These are phyloP conservation scores for Galeopsis tetrahit DNA, from an alignment of 257 asterid species.

Conservation along the genomic window DNA sequence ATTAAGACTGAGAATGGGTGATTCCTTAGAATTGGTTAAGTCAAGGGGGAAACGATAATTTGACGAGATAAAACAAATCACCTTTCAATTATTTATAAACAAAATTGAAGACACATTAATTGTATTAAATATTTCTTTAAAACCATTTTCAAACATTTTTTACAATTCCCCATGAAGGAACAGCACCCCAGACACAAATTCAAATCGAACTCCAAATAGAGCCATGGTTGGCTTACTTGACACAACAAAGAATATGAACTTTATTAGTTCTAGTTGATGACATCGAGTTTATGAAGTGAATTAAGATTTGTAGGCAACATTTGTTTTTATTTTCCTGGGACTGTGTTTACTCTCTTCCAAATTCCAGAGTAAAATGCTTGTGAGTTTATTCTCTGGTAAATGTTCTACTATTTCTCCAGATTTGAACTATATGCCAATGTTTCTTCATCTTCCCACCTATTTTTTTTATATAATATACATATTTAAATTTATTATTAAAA, in stretches of 20 bases:
- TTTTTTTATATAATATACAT: background rate
- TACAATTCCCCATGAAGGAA: background rate
- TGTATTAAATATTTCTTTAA: background rate
- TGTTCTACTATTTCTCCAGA: background rate
- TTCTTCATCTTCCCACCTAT: background rate
- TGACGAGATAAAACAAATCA: background rate
- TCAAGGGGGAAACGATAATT: background rate
- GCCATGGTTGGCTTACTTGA: slow-evolving; percentile 1
- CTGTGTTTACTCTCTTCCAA: background rate
- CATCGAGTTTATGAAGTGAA: background rate
- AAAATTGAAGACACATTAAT: background rate
- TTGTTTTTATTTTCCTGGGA: background rate
- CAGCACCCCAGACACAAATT: background rate
- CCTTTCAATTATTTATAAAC: background rate
- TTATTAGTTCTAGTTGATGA: background rate
- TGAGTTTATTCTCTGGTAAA: background rate
- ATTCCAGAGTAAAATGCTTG: background rate
- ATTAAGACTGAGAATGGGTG: slow-evolving; percentile 5
- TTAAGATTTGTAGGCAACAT: background rate
- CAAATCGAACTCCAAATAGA: slow-evolving; percentile 12
- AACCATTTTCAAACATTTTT: background rate
- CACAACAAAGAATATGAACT: slow-evolving; percentile 7
- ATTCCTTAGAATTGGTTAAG: background rate
- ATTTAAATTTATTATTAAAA: background rate
- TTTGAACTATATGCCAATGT: background rate